phyloP scores from a whole-genome alignment of 805 yeast species.

The Suhomyces sp. region DNA sequence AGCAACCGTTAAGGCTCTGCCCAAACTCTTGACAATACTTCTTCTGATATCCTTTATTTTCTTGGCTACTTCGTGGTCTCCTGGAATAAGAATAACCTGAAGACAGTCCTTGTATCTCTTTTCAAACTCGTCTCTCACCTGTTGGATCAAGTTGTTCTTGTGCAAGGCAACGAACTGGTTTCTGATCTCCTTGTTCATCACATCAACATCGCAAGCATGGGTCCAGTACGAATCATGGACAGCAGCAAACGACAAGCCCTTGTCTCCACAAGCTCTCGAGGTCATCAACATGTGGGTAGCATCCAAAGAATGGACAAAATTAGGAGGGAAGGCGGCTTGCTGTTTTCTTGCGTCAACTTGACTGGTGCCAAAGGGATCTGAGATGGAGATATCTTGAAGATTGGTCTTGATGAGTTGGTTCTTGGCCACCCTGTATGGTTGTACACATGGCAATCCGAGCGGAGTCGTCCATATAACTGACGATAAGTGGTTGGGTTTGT shows the following conservation, averaged over 20 bases:
- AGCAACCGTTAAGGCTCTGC: slow-evolving; percentile 55
- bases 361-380: slow-evolving; percentile 81
- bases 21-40: slow-evolving; percentile 45
- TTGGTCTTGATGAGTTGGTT: slow-evolving; percentile 72
- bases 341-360: slow-evolving; percentile 89
- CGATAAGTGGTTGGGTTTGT: slow-evolving; percentile 64
- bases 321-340: slow-evolving; percentile 92
- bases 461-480: slow-evolving; percentile 98
- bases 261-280: slow-evolving; percentile 69
- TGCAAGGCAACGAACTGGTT: slow-evolving; percentile 79
- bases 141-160: slow-evolving; percentile 64
- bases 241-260: slow-evolving; percentile 75
- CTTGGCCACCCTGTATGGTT: slow-evolving; percentile 79
- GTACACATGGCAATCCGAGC: slow-evolving; percentile 91
- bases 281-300: slow-evolving; percentile 96
- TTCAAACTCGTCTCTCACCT: slow-evolving; percentile 75
- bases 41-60: slow-evolving; percentile 49
- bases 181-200: slow-evolving; percentile 68
- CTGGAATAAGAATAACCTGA: slow-evolving; percentile 55
- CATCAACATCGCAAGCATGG: slow-evolving; percentile 79
- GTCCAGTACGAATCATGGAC: slow-evolving; percentile 99
- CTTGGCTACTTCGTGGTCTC: slow-evolving; percentile 48
- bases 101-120: slow-evolving; percentile 72
- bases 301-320: slow-evolving; percentile 90
- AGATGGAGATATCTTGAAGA: slow-evolving; percentile 79